Evolutionary conservation across 305 asterid genomes (phyloP).

Genomic region (Euphrasia arctica): DNA sequence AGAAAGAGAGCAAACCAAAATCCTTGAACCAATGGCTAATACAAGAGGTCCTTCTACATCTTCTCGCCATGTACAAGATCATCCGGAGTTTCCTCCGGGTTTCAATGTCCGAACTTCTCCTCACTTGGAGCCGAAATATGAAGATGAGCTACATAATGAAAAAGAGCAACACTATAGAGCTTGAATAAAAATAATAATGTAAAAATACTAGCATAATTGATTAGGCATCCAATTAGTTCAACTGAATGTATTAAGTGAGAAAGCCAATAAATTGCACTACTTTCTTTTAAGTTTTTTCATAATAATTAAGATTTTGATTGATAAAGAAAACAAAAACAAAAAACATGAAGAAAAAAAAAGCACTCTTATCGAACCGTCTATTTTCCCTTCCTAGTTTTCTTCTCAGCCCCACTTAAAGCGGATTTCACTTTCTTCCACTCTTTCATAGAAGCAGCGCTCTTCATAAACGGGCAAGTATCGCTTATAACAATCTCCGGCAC

Average conservation of each 20-base stretch:
- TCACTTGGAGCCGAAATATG: too few relatives aligned
- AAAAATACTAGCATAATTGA: neutral
- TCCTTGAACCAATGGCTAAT: too few relatives aligned
- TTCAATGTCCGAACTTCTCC: too few relatives aligned
- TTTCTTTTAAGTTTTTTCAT: neutral
- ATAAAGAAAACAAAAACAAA: neutral
- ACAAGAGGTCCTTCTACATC: too few relatives aligned
- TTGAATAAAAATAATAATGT: too few relatives aligned
- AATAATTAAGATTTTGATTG: neutral
- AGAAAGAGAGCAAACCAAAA: too few relatives aligned
- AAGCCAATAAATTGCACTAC: neutral
- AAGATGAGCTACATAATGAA: too few relatives aligned
- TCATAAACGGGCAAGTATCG: slow-evolving; percentile 68
- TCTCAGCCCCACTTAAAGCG: slow-evolving; percentile 55
- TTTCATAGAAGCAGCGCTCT: slow-evolving; percentile 64
- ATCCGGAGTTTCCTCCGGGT: too few relatives aligned
- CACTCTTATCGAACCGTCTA: slow-evolving; percentile 15
- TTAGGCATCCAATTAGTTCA: neutral
- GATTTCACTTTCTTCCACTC: slow-evolving; percentile 69
- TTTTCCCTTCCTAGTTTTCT: slow-evolving; percentile 42
- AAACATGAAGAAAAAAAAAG: neutral
- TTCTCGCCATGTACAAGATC: too few relatives aligned
- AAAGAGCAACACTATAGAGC: too few relatives aligned
- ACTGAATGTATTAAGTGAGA: too few relatives aligned
- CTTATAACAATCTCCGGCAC: slow-evolving; percentile 34